phyloP scores from a whole-genome alignment of 2,329 filamentous ascomycete species.

The Aspergillus tubingensis region DNA sequence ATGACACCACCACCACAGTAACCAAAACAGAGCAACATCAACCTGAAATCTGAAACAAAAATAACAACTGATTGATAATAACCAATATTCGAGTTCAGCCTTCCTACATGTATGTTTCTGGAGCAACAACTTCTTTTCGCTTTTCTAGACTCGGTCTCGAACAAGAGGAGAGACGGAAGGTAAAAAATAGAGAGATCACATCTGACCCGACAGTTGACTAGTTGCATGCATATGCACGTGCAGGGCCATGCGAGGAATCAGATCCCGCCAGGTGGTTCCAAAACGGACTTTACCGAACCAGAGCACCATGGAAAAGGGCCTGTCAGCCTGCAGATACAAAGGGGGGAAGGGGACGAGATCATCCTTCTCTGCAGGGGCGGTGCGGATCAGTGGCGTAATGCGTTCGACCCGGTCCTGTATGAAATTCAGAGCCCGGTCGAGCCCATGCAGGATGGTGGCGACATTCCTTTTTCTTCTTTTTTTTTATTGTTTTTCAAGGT shows the following conservation, averaged over 20 bases:
- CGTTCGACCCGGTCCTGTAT: not conserved
- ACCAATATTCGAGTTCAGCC: not conserved
- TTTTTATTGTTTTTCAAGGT: not conserved
- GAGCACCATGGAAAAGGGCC: not conserved
- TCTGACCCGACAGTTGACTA: not conserved
- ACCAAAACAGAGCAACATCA: not conserved
- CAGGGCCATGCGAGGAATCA: constrained; percentile 9
- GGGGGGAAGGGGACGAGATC: not conserved
- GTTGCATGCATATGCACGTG: constrained; percentile 12
- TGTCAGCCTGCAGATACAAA: not conserved
- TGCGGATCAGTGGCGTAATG: not conserved
- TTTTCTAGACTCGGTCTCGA: not conserved
- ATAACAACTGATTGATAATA: not conserved
- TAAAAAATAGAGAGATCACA: not conserved
- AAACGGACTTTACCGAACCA: not conserved
- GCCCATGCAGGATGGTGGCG: not conserved
- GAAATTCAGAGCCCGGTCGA: not conserved
- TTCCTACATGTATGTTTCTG: not conserved
- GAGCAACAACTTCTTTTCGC: not conserved
- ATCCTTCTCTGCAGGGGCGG: not conserved
- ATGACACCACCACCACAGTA: not conserved
- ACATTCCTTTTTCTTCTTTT: not conserved
- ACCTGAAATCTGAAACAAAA: not conserved
- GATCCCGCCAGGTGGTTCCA: constrained; percentile 14
- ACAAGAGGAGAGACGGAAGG: not conserved